Percentiles rank a stretch among this genome's conserved stretches.
phyloP scores from a whole-genome alignment of 306 rosid species.

The Pterocarpus macrocarpus region DNA sequence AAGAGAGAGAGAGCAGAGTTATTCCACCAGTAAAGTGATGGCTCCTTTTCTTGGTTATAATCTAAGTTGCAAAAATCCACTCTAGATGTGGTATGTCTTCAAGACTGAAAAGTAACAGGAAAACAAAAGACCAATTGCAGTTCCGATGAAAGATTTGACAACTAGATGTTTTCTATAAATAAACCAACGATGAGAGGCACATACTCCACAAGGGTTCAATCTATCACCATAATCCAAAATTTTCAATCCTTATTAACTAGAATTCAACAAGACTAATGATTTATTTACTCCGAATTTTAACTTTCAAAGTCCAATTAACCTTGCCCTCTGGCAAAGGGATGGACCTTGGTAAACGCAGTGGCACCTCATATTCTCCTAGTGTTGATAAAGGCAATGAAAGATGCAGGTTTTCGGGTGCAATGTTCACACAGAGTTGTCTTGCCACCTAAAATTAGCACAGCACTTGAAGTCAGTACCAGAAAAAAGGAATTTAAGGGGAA shows the following conservation, averaged over 20 bases:
- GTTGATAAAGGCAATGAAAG: slow-evolving; percentile 67
- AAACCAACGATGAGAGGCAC: background rate
- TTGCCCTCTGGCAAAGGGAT: slow-evolving; percentile 84
- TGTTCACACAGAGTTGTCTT: slow-evolving; percentile 74
- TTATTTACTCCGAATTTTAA: slow-evolving; percentile 70
- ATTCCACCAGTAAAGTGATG: too few relatives aligned
- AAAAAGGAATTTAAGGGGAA: background rate
- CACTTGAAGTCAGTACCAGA: slow-evolving; percentile 22
- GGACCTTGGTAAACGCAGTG: slow-evolving; percentile 83
- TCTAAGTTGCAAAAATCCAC: too few relatives aligned
- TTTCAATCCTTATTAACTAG: slow-evolving; percentile 15
- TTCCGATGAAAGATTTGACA: background rate
- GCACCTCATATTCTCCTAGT: slow-evolving; percentile 86
- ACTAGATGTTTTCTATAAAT: background rate
- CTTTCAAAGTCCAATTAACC: slow-evolving; percentile 77
- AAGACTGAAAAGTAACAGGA: too few relatives aligned
- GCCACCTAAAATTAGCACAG: slow-evolving; percentile 68
- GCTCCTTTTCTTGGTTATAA: too few relatives aligned
- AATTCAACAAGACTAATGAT: slow-evolving; percentile 20
- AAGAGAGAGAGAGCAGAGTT: too few relatives aligned
- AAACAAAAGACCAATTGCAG: too few relatives aligned
- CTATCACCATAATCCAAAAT: slow-evolving; percentile 39
- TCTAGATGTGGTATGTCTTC: too few relatives aligned
- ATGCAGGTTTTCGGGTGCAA: slow-evolving; percentile 56
- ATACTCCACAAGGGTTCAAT: slow-evolving; percentile 13